phyloP scores from a whole-genome alignment of 2,329 filamentous ascomycete species.

The Botryotinia calthae region DNA sequence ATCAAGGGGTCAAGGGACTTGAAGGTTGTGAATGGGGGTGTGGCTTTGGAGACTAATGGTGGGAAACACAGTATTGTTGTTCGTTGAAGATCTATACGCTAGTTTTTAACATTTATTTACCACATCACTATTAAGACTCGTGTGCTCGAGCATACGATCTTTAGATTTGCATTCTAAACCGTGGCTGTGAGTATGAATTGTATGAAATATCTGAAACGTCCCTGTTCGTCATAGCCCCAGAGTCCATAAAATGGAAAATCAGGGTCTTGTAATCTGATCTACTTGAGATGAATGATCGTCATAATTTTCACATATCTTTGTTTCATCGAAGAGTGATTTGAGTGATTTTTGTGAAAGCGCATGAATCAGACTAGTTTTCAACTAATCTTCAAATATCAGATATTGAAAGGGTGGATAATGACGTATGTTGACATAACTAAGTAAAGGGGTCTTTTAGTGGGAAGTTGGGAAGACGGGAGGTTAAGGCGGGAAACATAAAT shows the following conservation, averaged over 20 bases:
- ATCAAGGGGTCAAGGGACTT: neutral
- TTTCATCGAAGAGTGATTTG: neutral
- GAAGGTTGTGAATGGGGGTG: constrained; percentile 1
- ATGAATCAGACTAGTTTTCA: neutral
- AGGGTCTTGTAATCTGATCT: neutral
- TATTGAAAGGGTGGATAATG: neutral
- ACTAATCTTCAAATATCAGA: neutral
- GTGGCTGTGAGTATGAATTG: neutral
- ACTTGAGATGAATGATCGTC: constrained; percentile 12
- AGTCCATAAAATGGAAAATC: neutral
- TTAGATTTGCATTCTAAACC: neutral
- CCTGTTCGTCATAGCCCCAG: neutral
- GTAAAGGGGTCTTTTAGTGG: neutral
- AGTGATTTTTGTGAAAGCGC: neutral
- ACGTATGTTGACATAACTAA: neutral
- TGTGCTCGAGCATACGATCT: neutral
- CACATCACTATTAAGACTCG: neutral
- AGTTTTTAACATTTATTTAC: neutral
- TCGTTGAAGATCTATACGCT: neutral
- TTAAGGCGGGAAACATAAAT: neutral
- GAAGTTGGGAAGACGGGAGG: neutral
- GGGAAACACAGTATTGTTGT: constrained; percentile 16
- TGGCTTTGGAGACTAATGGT: constrained; percentile 2
- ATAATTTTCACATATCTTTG: neutral
- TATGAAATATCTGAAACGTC: neutral